Conservation (phyloP, 2,329 filamentous ascomycete species). For the Beauveria caledonica region DNA sequence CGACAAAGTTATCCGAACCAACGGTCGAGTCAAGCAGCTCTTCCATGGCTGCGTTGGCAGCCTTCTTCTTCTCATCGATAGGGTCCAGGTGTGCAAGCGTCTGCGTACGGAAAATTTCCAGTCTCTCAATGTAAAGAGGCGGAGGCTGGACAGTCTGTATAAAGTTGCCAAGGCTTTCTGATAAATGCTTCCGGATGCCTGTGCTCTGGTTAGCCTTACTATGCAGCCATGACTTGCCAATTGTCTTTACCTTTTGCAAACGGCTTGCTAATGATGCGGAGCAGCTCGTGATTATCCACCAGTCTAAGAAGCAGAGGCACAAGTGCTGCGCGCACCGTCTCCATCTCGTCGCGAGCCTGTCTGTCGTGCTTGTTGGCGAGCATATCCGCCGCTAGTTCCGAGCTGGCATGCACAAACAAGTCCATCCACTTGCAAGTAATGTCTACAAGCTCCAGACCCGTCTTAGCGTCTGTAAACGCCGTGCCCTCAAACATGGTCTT, state of each 20-base stretch:
- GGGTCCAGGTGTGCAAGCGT: constrained; percentile 49
- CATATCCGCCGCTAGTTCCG: constrained; percentile 40
- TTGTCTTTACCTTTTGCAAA: constrained; percentile 41
- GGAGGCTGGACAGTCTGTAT: constrained; percentile 49
- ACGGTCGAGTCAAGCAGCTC: constrained; percentile 50
- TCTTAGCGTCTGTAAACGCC: constrained; percentile 36
- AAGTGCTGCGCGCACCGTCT: constrained; percentile 52
- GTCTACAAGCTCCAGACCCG: constrained; percentile 42
- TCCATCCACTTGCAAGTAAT: constrained; percentile 51
- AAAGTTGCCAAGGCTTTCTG: constrained; percentile 44
- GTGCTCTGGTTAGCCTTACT: background rate
- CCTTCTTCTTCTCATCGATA: constrained; percentile 42
- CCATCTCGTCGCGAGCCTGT: constrained; percentile 48
- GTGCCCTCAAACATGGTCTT: constrained; percentile 64
- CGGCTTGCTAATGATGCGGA: constrained; percentile 44
- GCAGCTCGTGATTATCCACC: constrained; percentile 49
- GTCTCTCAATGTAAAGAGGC: constrained; percentile 42
- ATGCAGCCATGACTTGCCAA: background rate
- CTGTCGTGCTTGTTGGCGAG: constrained; percentile 37
- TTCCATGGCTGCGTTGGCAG: constrained; percentile 41
- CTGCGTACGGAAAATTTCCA: constrained; percentile 51
- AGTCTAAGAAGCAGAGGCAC: constrained; percentile 55
- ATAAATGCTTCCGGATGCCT: constrained; percentile 42
- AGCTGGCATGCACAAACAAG: constrained; percentile 43
- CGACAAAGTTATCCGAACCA: constrained; percentile 44